phyloP scores from a whole-genome alignment of 2,329 filamentous ascomycete genomes.

The Sordariomycetes sp. region DNA sequence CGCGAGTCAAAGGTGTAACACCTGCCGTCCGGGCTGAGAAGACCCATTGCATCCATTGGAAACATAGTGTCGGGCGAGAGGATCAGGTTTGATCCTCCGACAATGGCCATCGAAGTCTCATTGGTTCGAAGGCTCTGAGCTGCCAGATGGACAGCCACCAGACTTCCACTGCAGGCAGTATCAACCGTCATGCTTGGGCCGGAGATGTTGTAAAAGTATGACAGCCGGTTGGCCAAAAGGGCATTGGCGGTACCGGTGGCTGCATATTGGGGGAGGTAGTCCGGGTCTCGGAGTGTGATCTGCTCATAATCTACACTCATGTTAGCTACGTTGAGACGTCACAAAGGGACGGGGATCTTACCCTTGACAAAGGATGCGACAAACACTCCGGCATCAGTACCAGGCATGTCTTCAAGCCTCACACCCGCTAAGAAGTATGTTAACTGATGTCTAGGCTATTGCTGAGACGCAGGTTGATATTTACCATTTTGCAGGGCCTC shows the following conservation, averaged over 20 bases:
- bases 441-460: neutral
- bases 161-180: constrained; percentile 20
- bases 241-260: constrained; percentile 37
- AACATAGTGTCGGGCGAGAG: constrained; percentile 12
- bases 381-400: constrained; percentile 15
- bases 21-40: constrained; percentile 16
- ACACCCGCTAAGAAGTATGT: neutral
- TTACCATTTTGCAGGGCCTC: constrained; percentile 14
- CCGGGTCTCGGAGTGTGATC: constrained; percentile 12
- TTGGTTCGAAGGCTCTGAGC: constrained; percentile 16
- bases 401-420: constrained; percentile 7
- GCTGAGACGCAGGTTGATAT: neutral
- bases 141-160: constrained; percentile 19
- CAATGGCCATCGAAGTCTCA: constrained; percentile 10
- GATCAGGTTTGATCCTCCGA: constrained; percentile 9
- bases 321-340: constrained; percentile 7
- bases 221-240: constrained; percentile 41
- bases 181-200: constrained; percentile 21
- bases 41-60: constrained; percentile 9
- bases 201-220: constrained; percentile 21
- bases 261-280: constrained; percentile 19
- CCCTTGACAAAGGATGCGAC: constrained; percentile 5
- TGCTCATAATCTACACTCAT: constrained; percentile 11
- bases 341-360: constrained; percentile 5
- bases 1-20: constrained; percentile 17